Evolutionary conservation across 2,329 filamentous ascomycete genomes (phyloP).

Genomic region (Exophiala spinifera): DNA sequence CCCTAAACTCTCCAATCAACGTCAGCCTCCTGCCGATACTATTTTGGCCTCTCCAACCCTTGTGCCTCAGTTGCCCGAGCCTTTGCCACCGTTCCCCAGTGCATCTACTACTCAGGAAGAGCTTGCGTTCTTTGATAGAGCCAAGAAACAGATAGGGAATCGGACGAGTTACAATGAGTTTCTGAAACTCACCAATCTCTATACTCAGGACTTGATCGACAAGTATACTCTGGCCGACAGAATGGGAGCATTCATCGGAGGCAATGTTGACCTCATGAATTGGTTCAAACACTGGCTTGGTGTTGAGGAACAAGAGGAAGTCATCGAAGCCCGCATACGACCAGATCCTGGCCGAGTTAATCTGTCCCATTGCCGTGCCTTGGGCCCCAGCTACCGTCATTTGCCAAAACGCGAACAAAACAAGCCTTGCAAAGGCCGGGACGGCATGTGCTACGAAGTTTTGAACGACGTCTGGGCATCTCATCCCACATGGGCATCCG

Average conservation of each 20-base stretch:
- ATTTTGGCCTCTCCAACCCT: slow-evolving; percentile 72
- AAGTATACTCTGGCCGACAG: slow-evolving; percentile 78
- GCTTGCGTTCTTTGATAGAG: slow-evolving; percentile 88
- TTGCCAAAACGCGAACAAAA: slow-evolving; percentile 86
- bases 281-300: slow-evolving; percentile 85
- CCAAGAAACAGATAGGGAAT: slow-evolving; percentile 94
- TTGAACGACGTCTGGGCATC: slow-evolving; percentile 98
- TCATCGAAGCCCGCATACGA: slow-evolving; percentile 74
- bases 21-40: slow-evolving; percentile 49
- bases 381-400: slow-evolving; percentile 91
- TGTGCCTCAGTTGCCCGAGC: slow-evolving; percentile 82
- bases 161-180: slow-evolving; percentile 93
- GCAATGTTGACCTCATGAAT: slow-evolving; percentile 80
- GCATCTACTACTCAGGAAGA: slow-evolving; percentile 78
- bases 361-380: slow-evolving; percentile 89
- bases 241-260: slow-evolving; percentile 79
- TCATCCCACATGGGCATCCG: slow-evolving; percentile 97
- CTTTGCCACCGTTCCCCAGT: slow-evolving; percentile 72
- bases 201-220: slow-evolving; percentile 88
- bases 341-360: slow-evolving; percentile 80
- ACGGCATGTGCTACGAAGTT: slow-evolving; percentile 89
- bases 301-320: slow-evolving; percentile 71
- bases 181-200: slow-evolving; percentile 93
- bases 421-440: slow-evolving; percentile 87
- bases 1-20: slow-evolving; percentile 23